A percentile compares a stretch with the other conserved stretches of the same genome.
phyloP scores from a whole-genome alignment of 208 protist genomes.

The Leishmania major region DNA sequence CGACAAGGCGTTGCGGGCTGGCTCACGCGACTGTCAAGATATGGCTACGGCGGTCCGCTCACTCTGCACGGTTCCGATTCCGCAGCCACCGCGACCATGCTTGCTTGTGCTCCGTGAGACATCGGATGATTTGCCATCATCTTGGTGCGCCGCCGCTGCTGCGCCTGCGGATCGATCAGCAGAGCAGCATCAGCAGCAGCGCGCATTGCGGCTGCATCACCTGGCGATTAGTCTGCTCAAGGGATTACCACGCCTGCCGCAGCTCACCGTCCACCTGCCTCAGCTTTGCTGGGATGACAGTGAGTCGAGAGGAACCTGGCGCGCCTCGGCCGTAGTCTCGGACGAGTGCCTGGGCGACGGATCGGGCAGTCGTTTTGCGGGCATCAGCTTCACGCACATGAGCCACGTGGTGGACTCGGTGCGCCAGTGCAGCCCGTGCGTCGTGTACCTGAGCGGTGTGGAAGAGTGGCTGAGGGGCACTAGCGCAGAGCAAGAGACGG shows the following conservation, averaged over 20 bases:
- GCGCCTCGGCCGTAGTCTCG: constrained; percentile 20
- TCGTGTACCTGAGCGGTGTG: constrained; percentile 65
- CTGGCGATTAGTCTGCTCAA: constrained; percentile 34
- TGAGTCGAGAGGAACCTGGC: constrained; percentile 12
- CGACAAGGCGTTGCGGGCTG: constrained; percentile 34
- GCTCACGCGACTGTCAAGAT: constrained; percentile 60
- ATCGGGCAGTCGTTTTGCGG: background rate
- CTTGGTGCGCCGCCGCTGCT: constrained; percentile 15
- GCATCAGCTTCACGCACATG: constrained; percentile 47
- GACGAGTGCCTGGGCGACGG: constrained; percentile 16
- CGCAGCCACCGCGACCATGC: constrained; percentile 47
- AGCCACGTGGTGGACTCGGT: constrained; percentile 53
- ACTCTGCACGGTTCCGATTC: constrained; percentile 62
- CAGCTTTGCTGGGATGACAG: constrained; percentile 31
- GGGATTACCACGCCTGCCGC: constrained; percentile 19
- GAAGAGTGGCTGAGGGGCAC: constrained; percentile 63
- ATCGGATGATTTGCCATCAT: background rate
- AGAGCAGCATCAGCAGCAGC: constrained; percentile 31
- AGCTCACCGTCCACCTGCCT: constrained; percentile 18
- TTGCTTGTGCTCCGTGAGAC: constrained; percentile 53
- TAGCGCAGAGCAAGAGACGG: constrained; percentile 6
- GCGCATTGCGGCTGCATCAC: constrained; percentile 46
- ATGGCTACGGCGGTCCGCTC: constrained; percentile 50
- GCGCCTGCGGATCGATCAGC: background rate
- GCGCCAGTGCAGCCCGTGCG: constrained; percentile 54